Evolutionary conservation across 495 filamentous ascomycete genomes (phyloP).

Genomic region (Penicillium turbatum): DNA sequence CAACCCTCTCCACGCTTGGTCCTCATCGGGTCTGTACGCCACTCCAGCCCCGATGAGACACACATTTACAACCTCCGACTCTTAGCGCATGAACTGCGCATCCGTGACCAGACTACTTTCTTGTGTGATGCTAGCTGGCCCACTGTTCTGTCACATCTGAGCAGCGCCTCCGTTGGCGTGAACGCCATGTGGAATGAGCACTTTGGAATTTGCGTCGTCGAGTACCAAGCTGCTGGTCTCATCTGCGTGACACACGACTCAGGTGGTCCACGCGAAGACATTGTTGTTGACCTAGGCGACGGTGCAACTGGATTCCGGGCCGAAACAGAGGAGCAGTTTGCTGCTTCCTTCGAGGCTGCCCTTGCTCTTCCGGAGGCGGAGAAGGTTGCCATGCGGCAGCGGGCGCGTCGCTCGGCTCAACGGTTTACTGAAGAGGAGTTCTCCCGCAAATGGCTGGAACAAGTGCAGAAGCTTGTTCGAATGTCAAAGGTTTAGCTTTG

Average conservation of each 20-base stretch:
- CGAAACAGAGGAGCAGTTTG: slow-evolving; percentile 69
- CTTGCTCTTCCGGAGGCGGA: slow-evolving; percentile 63
- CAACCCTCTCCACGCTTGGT: slow-evolving; percentile 53
- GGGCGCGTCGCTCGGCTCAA: slow-evolving; percentile 70
- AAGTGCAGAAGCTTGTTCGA: slow-evolving; percentile 66
- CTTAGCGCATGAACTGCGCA: slow-evolving; percentile 78
- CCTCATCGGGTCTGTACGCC: slow-evolving; percentile 82
- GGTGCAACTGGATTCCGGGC: slow-evolving; percentile 84
- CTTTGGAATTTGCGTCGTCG: slow-evolving; percentile 96
- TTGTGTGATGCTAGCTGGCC: slow-evolving; percentile 85
- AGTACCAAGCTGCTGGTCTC: slow-evolving; percentile 93
- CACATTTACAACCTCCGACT: slow-evolving; percentile 88
- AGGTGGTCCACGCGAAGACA: slow-evolving; percentile 88
- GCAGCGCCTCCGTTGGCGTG: slow-evolving; percentile 71
- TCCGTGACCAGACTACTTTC: slow-evolving; percentile 80
- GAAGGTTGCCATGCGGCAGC: slow-evolving; percentile 62
- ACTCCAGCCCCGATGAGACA: slow-evolving; percentile 71
- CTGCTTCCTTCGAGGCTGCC: slow-evolving; percentile 69
- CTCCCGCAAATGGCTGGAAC: slow-evolving; percentile 62
- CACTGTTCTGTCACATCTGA: slow-evolving; percentile 73
- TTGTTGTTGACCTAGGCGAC: slow-evolving; percentile 75
- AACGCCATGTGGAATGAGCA: slow-evolving; percentile 99
- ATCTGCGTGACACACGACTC: slow-evolving; percentile 88
- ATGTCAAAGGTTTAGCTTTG: slow-evolving; percentile 6
- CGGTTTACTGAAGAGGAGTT: slow-evolving; percentile 89